These are phyloP conservation scores for Paratinospora sagittata DNA, from an alignment of 164 flowering plant genomes.

Conservation along the genomic window DNA sequence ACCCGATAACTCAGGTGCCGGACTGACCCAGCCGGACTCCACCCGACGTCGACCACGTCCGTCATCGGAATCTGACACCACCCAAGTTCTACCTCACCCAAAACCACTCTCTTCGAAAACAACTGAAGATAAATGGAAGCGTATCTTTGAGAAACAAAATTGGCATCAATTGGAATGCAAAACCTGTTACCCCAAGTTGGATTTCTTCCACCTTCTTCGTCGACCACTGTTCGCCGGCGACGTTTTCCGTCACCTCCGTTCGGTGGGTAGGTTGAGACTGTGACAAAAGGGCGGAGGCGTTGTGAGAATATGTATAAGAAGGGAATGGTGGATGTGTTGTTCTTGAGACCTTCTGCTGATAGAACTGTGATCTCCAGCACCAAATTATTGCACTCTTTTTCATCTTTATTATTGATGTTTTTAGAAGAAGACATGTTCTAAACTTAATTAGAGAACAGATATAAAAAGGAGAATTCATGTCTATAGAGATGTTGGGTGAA, in stretches of 20 bases:
- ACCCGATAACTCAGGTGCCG: conserved; percentile 37
- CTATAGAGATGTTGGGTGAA: too few relatives aligned
- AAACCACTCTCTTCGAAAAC: conserved; percentile 27
- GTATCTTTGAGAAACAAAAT: conserved; percentile 19
- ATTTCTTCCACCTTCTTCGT: conserved; percentile 25
- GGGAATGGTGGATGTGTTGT: too few relatives aligned
- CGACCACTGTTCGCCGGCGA: conserved; percentile 23
- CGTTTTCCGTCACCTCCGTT: background rate
- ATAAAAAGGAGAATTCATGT: too few relatives aligned
- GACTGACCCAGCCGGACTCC: conserved; percentile 20
- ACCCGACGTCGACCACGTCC: conserved; percentile 27
- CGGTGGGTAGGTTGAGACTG: conserved; percentile 19
- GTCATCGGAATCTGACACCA: conserved; percentile 37
- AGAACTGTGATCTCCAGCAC: conserved; percentile 33
- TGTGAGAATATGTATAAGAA: conserved; percentile 24
- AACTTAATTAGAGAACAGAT: too few relatives aligned
- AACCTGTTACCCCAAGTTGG: conserved; percentile 44
- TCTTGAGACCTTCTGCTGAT: conserved; percentile 38
- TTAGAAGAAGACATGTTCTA: too few relatives aligned
- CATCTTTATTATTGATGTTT: too few relatives aligned
- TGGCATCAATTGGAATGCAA: conserved; percentile 20
- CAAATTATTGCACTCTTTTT: too few relatives aligned
- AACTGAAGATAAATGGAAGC: conserved; percentile 29
- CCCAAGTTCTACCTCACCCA: conserved; percentile 28
- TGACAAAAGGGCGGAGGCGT: conserved; percentile 33